A percentile compares a stretch with the other conserved stretches of the same genome.
phyloP scores from a whole-genome alignment of 345 rosid species.

The Eucalyptus leucophloia region DNA sequence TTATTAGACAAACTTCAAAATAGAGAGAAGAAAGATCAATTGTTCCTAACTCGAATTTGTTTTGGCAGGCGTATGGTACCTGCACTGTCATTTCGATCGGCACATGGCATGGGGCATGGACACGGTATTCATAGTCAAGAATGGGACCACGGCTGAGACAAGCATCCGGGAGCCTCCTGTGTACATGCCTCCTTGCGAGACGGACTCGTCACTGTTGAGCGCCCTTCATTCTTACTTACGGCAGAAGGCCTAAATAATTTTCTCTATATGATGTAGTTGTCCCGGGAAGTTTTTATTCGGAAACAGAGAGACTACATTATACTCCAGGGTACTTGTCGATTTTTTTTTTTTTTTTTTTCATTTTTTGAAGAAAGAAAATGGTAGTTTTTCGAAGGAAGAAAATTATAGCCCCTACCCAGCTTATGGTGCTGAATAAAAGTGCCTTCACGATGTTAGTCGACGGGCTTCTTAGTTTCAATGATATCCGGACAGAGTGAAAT shows the following conservation, averaged over 20 bases:
- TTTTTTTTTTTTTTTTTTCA: neutral
- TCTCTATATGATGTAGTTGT: neutral
- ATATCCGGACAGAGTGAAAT: neutral
- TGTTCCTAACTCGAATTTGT: neutral
- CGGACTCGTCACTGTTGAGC: neutral
- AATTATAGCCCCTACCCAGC: neutral
- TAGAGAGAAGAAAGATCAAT: neutral
- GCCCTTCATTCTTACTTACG: neutral
- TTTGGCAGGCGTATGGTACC: constrained; percentile 32
- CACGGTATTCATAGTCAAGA: constrained; percentile 14
- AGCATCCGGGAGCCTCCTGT: constrained; percentile 18
- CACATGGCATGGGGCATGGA: constrained; percentile 36
- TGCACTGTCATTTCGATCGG: constrained; percentile 40
- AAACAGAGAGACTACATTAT: neutral
- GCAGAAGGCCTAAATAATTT: neutral
- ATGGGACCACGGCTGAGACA: constrained; percentile 1
- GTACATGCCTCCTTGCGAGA: constrained; percentile 25
- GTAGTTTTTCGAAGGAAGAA: neutral
- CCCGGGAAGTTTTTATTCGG: neutral
- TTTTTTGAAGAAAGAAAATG: neutral
- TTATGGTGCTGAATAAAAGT: neutral
- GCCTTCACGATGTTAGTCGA: neutral
- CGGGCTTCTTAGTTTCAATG: neutral
- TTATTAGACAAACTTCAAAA: neutral
- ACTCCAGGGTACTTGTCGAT: neutral